Conservation (phyloP, 2,329 filamentous ascomycete species). For the Botryosphaeria agaves region DNA sequence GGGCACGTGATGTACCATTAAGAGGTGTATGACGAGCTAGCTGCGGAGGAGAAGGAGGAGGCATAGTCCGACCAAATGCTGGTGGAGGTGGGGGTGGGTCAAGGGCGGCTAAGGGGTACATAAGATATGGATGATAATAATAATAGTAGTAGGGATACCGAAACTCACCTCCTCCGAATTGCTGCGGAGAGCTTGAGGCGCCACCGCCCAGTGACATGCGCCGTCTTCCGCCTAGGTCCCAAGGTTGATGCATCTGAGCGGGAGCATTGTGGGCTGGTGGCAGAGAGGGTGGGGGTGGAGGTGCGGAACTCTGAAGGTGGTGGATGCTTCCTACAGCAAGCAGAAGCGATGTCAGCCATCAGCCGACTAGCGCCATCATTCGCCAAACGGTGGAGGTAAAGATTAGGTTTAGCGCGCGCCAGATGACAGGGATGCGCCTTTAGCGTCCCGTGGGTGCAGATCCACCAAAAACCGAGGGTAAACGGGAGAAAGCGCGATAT, state of each 20-base stretch:
- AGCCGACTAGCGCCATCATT: too few species aligned
- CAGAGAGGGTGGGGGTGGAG: constrained; percentile 8
- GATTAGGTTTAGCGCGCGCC: too few species aligned
- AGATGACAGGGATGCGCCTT: too few species aligned
- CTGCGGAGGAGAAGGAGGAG: constrained; percentile 30
- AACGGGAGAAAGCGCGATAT: not conserved
- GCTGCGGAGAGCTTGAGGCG: constrained; percentile 12
- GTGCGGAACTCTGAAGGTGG: too few species aligned
- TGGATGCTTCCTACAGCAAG: too few species aligned
- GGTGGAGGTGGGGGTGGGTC: constrained; percentile 22
- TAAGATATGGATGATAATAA: constrained; percentile 3
- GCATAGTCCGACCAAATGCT: constrained; percentile 28
- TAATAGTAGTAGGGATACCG: too few species aligned
- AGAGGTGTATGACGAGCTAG: constrained; percentile 8
- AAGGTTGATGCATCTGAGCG: constrained; percentile 20
- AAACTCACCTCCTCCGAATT: constrained; percentile 18
- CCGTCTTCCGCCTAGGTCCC: constrained; percentile 24
- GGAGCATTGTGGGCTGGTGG: constrained; percentile 10
- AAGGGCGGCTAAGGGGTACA: constrained; percentile 13
- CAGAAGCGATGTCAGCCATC: too few species aligned
- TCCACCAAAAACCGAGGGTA: not conserved
- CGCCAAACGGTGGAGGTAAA: too few species aligned
- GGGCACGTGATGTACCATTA: constrained; percentile 16
- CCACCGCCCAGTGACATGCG: constrained; percentile 25
- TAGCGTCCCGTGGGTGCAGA: too few species aligned